Evolutionary conservation across 345 rosid genomes (phyloP).

Genomic region (Capsella bursapastoris): DNA sequence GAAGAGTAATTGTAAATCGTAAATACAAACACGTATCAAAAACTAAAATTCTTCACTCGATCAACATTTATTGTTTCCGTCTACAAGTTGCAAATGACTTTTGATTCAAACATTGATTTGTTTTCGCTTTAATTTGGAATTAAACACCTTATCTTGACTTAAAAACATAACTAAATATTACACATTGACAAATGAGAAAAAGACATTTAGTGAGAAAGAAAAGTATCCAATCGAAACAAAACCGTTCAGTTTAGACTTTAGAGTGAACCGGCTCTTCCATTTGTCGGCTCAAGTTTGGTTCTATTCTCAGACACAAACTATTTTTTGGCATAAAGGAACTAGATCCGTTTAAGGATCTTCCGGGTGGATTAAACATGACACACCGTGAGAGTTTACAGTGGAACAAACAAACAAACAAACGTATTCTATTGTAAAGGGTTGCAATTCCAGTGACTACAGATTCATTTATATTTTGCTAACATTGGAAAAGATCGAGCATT

Average conservation of each 20-base stretch:
- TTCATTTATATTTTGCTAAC: slow-evolving; percentile 11
- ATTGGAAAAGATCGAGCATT: slow-evolving; percentile 10
- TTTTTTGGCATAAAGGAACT: neutral
- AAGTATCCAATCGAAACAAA: neutral
- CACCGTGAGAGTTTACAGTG: neutral
- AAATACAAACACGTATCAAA: neutral
- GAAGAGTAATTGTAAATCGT: neutral
- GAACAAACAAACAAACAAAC: slow-evolving; percentile 9
- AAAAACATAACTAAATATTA: neutral
- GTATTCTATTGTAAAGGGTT: slow-evolving; percentile 23
- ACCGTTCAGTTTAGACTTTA: neutral
- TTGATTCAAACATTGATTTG: neutral
- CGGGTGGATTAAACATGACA: neutral
- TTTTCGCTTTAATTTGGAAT: neutral
- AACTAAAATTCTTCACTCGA: neutral
- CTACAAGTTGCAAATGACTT: neutral
- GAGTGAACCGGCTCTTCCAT: slow-evolving; percentile 10
- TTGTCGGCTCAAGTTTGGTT: neutral
- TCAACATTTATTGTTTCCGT: neutral
- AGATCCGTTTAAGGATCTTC: slow-evolving; percentile 7
- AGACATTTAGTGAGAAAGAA: neutral
- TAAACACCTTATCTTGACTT: neutral
- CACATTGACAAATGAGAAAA: neutral
- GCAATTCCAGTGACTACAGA: slow-evolving; percentile 23
- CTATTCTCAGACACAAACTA: neutral